Evolutionary conservation across 2,329 filamentous ascomycete species (phyloP).

Genomic region (Metarhizium robertsii): DNA sequence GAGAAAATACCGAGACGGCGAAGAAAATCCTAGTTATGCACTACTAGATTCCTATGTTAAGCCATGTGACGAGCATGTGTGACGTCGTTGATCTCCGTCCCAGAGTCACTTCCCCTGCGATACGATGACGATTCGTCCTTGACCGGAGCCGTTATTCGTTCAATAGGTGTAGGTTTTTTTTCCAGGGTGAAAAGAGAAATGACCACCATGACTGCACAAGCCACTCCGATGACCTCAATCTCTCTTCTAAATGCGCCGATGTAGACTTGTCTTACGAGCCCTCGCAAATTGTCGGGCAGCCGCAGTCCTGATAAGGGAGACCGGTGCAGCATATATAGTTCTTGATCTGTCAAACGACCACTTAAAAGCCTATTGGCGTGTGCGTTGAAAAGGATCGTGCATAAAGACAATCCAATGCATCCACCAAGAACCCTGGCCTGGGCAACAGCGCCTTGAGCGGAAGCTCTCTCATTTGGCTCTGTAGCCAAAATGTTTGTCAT

Average conservation of each 20-base stretch:
- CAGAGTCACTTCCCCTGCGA: slow-evolving; percentile 27
- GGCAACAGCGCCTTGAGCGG: slow-evolving; percentile 49
- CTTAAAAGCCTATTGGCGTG: slow-evolving; percentile 29
- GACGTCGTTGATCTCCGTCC: slow-evolving; percentile 25
- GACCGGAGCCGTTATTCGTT: slow-evolving; percentile 18
- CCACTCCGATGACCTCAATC: slow-evolving; percentile 35
- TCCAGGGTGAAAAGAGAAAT: slow-evolving; percentile 36
- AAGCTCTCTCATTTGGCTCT: slow-evolving; percentile 39
- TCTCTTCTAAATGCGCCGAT: slow-evolving; percentile 36
- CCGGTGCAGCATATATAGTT: slow-evolving; percentile 34
- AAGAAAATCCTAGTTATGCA: not conserved
- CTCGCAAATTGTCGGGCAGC: slow-evolving; percentile 22
- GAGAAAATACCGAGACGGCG: not conserved
- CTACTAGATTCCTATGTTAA: slow-evolving; percentile 6
- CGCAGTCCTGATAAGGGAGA: slow-evolving; percentile 30
- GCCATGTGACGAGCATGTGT: slow-evolving; percentile 12
- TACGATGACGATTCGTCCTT: slow-evolving; percentile 19
- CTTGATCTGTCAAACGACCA: slow-evolving; percentile 22
- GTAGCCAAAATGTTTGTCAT: slow-evolving; percentile 45
- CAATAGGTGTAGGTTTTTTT: slow-evolving; percentile 27
- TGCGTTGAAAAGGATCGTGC: slow-evolving; percentile 48
- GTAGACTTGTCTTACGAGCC: slow-evolving; percentile 31
- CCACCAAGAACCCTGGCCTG: slow-evolving; percentile 53
- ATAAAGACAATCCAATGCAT: slow-evolving; percentile 47
- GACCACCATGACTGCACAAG: slow-evolving; percentile 33